A percentile compares a stretch with the other conserved stretches of the same genome.
These are phyloP conservation scores for Moricandia moricandioides DNA, from an alignment of 345 rosid genomes.

Conservation along the genomic window DNA sequence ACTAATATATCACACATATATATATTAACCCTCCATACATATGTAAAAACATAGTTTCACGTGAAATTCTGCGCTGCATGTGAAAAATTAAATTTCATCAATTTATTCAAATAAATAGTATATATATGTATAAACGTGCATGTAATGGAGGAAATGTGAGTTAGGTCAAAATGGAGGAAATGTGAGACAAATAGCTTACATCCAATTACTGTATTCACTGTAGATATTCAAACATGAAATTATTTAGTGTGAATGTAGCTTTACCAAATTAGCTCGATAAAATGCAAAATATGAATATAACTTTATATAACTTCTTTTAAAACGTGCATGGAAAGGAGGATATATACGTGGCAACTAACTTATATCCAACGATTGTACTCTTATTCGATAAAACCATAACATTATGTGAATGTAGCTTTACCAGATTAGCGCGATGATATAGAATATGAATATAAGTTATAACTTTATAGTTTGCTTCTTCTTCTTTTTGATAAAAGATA, in stretches of 20 bases:
- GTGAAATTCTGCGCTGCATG: conserved; percentile 26
- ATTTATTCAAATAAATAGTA: neutral
- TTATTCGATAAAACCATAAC: neutral
- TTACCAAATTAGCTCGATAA: conserved; percentile 4
- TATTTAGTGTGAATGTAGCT: neutral
- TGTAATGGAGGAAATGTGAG: neutral
- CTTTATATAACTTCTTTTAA: neutral
- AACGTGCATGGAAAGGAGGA: neutral
- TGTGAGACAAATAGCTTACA: neutral
- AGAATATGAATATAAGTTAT: conserved; percentile 4
- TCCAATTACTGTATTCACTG: neutral
- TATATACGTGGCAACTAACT: no score
- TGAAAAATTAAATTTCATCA: neutral
- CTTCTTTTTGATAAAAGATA: no score
- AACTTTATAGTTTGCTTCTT: neutral
- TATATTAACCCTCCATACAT: neutral
- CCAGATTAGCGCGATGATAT: neutral
- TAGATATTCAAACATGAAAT: neutral
- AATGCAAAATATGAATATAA: neutral
- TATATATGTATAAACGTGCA: conserved; percentile 9
- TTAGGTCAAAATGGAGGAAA: conserved; percentile 13
- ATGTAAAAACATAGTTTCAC: neutral
- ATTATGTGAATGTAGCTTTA: neutral
- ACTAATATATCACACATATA: neutral
- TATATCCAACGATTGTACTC: neutral